Evolutionary conservation across 371 early-diverging fungal genomes (phyloP).

Genomic region (Globomyces sp.): DNA sequence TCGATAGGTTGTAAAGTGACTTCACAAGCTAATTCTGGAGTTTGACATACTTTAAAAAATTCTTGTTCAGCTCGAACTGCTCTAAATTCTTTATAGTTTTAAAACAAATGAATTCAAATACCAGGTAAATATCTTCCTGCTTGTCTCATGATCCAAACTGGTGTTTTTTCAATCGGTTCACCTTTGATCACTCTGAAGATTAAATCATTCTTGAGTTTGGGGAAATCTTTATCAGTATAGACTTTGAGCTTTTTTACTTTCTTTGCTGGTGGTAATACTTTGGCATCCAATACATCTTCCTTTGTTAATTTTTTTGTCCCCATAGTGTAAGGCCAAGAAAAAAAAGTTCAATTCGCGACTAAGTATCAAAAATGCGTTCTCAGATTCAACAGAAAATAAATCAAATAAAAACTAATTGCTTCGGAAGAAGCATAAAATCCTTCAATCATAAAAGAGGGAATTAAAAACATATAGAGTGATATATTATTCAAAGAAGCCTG

Average conservation of each 20-base stretch:
- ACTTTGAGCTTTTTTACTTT: slow-evolving; percentile 11
- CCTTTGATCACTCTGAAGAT: slow-evolving; percentile 86
- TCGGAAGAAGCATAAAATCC: too few species aligned
- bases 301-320: too few species aligned
- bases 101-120: slow-evolving; percentile 31
- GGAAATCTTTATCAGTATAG: slow-evolving; percentile 57
- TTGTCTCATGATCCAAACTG: slow-evolving; percentile 98
- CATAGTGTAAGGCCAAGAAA: too few species aligned
- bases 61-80: slow-evolving; percentile 79
- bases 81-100: slow-evolving; percentile 71
- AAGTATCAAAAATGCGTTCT: too few species aligned
- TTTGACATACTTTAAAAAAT: slow-evolving; percentile 93
- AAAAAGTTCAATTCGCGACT: too few species aligned
- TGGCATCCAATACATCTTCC: background rate
- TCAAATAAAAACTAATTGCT: too few species aligned
- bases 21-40: slow-evolving; percentile 87
- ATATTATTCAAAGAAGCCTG: slow-evolving; percentile 9
- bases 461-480: background rate
- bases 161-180: slow-evolving; percentile 82
- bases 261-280: slow-evolving; percentile 11
- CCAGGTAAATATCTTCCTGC: slow-evolving; percentile 97
- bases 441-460: too few species aligned
- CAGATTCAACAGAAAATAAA: too few species aligned
- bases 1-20: slow-evolving; percentile 96
- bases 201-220: slow-evolving; percentile 86